Conservation (phyloP, 2,329 filamentous ascomycete genomes). For the Zalaria sp. region DNA sequence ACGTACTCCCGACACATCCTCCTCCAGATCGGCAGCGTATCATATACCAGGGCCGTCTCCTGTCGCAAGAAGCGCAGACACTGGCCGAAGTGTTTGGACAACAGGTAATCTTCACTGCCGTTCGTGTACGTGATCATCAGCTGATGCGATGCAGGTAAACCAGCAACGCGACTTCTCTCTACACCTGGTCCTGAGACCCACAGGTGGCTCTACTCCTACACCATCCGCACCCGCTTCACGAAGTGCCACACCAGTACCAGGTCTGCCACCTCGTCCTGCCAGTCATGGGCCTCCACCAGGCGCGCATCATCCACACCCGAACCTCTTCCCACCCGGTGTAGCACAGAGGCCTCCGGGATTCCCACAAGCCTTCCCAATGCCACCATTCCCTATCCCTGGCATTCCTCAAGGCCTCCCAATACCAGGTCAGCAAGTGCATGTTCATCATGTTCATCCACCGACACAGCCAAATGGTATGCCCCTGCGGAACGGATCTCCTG, state of each 20-base stretch:
- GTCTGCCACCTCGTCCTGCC: background rate
- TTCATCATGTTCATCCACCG: too few species aligned
- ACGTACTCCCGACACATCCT: conserved; percentile 32
- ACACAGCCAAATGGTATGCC: too few species aligned
- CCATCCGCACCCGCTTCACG: background rate
- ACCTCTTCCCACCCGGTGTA: background rate
- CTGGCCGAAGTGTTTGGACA: conserved; percentile 37
- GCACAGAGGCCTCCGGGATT: too few species aligned
- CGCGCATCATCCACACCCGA: background rate
- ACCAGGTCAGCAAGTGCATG: too few species aligned
- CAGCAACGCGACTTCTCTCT: conserved; percentile 18
- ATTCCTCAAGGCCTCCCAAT: too few species aligned
- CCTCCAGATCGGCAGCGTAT: conserved; percentile 36
- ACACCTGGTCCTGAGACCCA: conserved; percentile 14
- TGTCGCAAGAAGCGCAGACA: conserved; percentile 33
- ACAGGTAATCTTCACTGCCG: conserved; percentile 19
- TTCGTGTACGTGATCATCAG: too few species aligned
- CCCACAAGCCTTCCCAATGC: too few species aligned
- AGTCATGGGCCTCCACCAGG: background rate
- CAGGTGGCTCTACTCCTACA: background rate
- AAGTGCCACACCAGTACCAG: background rate
- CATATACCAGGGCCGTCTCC: conserved; percentile 42
- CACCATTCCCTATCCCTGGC: too few species aligned
- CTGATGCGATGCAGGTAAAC: conserved; percentile 16
- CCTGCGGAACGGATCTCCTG: too few species aligned